phyloP scores from a whole-genome alignment of 1,284 basidiomycete genomes.

The Wolfiporia cocos region DNA sequence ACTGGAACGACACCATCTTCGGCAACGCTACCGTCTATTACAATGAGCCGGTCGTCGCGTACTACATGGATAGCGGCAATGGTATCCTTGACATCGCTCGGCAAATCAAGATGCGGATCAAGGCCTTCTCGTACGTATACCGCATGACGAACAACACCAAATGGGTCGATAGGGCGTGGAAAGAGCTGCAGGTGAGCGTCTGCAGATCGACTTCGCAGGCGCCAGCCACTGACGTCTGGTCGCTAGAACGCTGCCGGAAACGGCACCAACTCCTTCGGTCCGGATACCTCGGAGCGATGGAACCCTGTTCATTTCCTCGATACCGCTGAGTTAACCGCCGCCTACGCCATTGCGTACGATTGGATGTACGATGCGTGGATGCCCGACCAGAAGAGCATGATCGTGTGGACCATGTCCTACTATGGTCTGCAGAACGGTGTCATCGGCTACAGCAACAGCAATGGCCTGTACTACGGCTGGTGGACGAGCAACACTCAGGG shows the following conservation, averaged over 20 bases:
- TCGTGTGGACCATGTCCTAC: conserved; percentile 72
- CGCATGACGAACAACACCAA: conserved; percentile 86
- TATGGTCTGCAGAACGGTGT: conserved; percentile 73
- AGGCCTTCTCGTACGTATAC: conserved; percentile 91
- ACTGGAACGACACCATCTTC: conserved; percentile 93
- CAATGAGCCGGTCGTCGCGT: conserved; percentile 56
- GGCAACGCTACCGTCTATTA: conserved; percentile 79
- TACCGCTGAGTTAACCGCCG: conserved; percentile 82
- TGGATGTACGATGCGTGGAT: conserved; percentile 91
- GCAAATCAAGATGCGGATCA: conserved; percentile 85
- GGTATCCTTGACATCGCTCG: conserved; percentile 94
- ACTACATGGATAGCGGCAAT: conserved; percentile 76
- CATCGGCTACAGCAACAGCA: conserved; percentile 39
- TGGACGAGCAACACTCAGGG: conserved; percentile 56
- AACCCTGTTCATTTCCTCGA: conserved; percentile 93
- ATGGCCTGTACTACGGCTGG: conserved; percentile 46
- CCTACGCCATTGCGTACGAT: conserved; percentile 92
- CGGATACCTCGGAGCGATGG: conserved; percentile 58
- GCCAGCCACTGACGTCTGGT: not conserved
- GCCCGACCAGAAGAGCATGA: conserved; percentile 61
- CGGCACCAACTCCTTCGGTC: conserved; percentile 56
- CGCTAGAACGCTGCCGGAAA: conserved; percentile 69
- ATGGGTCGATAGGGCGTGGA: conserved; percentile 83
- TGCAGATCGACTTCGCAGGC: conserved; percentile 7
- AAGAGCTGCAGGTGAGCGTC: conserved; percentile 67